Base-by-base conservation (phyloP, 805 yeast species). In the Suhomyces sp. region DNA sequence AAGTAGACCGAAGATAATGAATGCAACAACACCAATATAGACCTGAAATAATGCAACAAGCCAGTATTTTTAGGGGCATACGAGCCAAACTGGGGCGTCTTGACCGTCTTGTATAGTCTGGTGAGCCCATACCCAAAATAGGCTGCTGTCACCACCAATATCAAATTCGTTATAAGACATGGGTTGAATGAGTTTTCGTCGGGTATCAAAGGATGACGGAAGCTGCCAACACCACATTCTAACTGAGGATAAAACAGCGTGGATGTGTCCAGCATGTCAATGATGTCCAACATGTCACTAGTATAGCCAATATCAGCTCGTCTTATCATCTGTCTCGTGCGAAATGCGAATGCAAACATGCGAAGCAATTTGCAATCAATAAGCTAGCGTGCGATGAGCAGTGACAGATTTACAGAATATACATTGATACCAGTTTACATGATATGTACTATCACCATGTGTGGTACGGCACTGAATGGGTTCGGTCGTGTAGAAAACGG, bases 161-260 rank as follows among this genome's bases (percentile, higher is more conserved):
- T 43, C 12, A 57, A 3, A 39, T 52, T 53, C 3, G 63, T 49
- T 13, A 70, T 20, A 47, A 70, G 69, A 51, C 73, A 69, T 6
- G 75, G 75, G 44, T 69, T 69, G 56, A 70, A 69, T 0, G 75
- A 69, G 51, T 70, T 70, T 15, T 60, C 69, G 19, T 60, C 50
- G 3, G 67, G 62, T 2, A 60, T 63, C 47, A 69, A 59, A 8
- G 67, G 67, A 31, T 47, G 48, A 13, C 50, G 50, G 1, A 63
- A 39, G 15, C 61, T 57, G 15, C 25, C 25, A 7, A 44, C 21
- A 1, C 65, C 64, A 49, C 66, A 61, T 7, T 43, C 43, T 5
- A 51, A 15, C 9, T 21, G 46, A 8, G 55, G 53, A 43, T 53
- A 50, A 35, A 24, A 17, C 47, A 44, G 6, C 2, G 27, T 31